A percentile compares a stretch with the other conserved stretches of the same genome.
phyloP scores from a whole-genome alignment of 176 grass and related monocot genomes.

The Paspalum notatum region DNA sequence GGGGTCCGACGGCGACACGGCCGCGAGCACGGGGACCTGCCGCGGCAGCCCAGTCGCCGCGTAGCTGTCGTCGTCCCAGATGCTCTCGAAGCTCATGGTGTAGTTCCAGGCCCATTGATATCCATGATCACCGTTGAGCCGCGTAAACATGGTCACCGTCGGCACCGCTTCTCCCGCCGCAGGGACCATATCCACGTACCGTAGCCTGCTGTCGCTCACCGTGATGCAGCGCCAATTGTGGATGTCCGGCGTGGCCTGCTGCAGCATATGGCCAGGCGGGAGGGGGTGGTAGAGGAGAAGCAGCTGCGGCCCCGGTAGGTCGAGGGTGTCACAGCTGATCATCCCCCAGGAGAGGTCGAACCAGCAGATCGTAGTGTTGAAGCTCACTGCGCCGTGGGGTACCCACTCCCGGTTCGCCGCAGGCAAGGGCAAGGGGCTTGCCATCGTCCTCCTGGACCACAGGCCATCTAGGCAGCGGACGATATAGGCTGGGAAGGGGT shows the following conservation, averaged over 20 bases:
- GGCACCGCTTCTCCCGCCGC: not conserved
- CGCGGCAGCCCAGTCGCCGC: not conserved
- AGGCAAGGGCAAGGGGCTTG: not conserved
- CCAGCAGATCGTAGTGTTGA: not conserved
- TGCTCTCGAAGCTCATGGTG: not conserved
- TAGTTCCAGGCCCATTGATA: fast-evolving
- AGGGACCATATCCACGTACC: not conserved
- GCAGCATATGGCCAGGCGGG: too few species aligned
- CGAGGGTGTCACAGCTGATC: not conserved
- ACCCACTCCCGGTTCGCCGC: not conserved
- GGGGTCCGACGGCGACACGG: not conserved
- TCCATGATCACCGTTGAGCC: fast-evolving
- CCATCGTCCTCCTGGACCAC: not conserved
- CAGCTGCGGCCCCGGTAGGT: too few species aligned
- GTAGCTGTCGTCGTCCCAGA: constrained; percentile 20
- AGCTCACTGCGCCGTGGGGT: not conserved
- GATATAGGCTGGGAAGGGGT: not conserved
- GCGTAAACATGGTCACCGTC: not conserved
- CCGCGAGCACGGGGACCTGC: not conserved
- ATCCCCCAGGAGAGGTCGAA: constrained; percentile 6
- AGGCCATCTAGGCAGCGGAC: not conserved
- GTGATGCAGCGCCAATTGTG: not conserved
- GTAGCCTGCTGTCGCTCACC: not conserved
- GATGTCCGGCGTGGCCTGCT: too few species aligned
- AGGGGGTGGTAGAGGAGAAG: too few species aligned